These are phyloP conservation scores for Hyaloperonospora brassicae DNA, from an alignment of 352 stramenopile species.

Conservation along the genomic window DNA sequence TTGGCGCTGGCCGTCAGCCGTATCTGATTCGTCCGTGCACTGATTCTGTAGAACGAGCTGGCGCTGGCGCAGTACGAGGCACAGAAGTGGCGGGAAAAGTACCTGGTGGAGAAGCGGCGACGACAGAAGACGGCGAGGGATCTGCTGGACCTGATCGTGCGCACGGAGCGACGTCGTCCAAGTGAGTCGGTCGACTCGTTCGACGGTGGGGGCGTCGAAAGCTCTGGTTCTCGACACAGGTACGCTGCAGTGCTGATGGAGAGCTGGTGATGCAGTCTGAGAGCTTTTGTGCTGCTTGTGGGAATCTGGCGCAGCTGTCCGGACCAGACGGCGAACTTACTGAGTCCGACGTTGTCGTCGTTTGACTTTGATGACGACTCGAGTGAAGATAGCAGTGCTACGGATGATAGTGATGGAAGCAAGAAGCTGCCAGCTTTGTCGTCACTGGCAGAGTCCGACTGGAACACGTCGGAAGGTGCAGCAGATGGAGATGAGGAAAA, in stretches of 20 bases:
- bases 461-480: conserved; percentile 13
- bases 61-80: conserved; percentile 59
- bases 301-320: conserved; percentile 13
- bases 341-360: conserved; percentile 77
- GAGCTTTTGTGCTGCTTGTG: background rate
- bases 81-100: conserved; percentile 77
- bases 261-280: background rate
- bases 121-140: conserved; percentile 57
- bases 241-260: conserved; percentile 8
- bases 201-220: conserved; percentile 9
- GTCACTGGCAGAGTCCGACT: conserved; percentile 11
- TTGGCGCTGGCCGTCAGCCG: background rate
- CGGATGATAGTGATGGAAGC: background rate
- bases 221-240: conserved; percentile 42
- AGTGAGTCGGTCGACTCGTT: conserved; percentile 9
- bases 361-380: conserved; percentile 83
- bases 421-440: background rate
- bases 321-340: conserved; percentile 51
- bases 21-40: conserved; percentile 8
- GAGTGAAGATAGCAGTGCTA: conserved; percentile 28
- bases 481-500: conserved; percentile 12
- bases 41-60: conserved; percentile 40
- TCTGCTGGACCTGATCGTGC: conserved; percentile 55
- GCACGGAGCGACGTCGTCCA: conserved; percentile 23
- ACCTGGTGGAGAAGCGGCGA: conserved; percentile 53